Base-by-base conservation (phyloP, 2,329 filamentous ascomycete species). In the Colletotrichum destructivum region DNA sequence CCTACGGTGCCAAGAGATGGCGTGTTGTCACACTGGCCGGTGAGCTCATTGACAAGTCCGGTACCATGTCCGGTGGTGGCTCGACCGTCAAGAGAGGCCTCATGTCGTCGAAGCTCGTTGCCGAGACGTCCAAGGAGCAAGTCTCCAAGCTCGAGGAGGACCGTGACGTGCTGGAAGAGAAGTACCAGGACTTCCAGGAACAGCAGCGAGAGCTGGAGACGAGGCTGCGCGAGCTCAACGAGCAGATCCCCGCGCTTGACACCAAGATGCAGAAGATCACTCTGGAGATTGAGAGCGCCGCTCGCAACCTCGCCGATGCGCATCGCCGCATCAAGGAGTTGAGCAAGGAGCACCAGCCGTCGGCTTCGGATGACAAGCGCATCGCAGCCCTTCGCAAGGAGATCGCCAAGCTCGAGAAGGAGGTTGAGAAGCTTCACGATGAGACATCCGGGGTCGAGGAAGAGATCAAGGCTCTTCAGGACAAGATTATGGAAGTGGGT, bases 401-500 rank as follows among this genome's bases (percentile, higher is more conserved):
- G 75, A 93, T 98, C 62, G 84, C 88, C 9, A 89, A 90, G 71
- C 87, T 97, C 73, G 90, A 94, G 77, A 90, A 90, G 75, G 94
- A 98, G 77, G 90, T 98, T 13, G 90, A 93, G 70, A 93, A 92
- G 77, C 88, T 99, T 12, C 94, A 91, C 73, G 87, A 89, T 12
- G 94, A 98, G 82, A 98, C 93, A n/a, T 90, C 93, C 1, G 96
- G 92, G 56, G 91, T 98, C 11, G 96, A 99, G 80, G 91, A 92
- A 35, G 96, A 98, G 81, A 98, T 99, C 82, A 96, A 97, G 83
- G 88, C 88, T 23, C 87, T 99, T 1, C 96, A 99, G 80, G 92
- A 96, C 87, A 97, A 95, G 86, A 99, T 99, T 78, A 98, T 99
- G 96, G 93, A 98, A 82, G 92, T 98, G 74, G 96, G 96, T 78